phyloP scores from a whole-genome alignment of 2,329 filamentous ascomycete genomes.

The Fusarium algeriense region DNA sequence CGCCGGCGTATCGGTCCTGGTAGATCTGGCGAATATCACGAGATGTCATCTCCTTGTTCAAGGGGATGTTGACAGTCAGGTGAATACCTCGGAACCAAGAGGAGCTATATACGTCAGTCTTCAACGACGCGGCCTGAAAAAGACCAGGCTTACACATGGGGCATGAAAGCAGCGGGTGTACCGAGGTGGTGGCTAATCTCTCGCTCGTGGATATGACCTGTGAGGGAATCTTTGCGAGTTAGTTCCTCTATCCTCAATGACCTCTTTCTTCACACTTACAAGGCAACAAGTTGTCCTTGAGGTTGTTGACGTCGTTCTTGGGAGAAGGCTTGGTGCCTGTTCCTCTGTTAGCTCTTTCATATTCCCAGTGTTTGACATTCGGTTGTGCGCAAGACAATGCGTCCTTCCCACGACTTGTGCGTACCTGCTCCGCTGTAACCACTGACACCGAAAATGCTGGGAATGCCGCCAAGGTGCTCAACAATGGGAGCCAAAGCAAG shows the following conservation, averaged over 20 bases:
- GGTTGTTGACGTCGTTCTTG: conserved; percentile 89
- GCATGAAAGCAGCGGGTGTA: conserved; percentile 82
- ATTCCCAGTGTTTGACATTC: background rate
- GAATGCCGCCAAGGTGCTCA: conserved; percentile 79
- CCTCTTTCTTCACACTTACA: conserved; percentile 59
- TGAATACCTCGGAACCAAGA: conserved; percentile 97
- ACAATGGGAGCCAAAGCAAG: conserved; percentile 87
- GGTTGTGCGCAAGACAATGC: background rate
- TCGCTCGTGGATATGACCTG: conserved; percentile 93
- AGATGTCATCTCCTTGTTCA: conserved; percentile 87
- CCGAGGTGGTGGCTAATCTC: conserved; percentile 88
- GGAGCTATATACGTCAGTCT: conserved; percentile 57
- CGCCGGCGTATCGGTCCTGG: conserved; percentile 94
- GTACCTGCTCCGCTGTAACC: conserved; percentile 88
- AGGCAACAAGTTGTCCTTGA: conserved; percentile 89
- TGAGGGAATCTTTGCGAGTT: conserved; percentile 55
- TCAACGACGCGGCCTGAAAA: background rate
- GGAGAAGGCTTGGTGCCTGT: conserved; percentile 87
- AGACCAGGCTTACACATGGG: conserved; percentile 71
- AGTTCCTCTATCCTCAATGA: background rate
- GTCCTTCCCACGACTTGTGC: background rate
- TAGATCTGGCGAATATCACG: conserved; percentile 94
- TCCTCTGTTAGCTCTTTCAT: conserved; percentile 70
- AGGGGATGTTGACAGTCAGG: conserved; percentile 89
- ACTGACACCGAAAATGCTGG: conserved; percentile 89